phyloP scores from a whole-genome alignment of 495 filamentous ascomycete species.

The Aspergillus homomorphus region DNA sequence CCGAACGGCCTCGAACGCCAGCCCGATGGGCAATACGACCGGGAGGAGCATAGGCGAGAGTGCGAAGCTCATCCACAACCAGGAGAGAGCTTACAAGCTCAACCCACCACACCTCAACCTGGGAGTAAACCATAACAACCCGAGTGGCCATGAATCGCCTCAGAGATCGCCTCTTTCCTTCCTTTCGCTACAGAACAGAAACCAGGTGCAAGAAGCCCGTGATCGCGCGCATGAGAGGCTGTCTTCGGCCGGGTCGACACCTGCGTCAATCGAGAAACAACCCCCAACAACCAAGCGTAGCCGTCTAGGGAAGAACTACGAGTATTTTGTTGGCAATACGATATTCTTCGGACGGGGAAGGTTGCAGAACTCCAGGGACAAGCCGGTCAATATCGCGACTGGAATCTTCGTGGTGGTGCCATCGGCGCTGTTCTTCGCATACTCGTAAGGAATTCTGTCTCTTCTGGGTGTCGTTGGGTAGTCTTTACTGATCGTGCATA shows the following conservation, averaged over 20 bases:
- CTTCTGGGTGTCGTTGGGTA: background rate
- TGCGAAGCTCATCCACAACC: slow-evolving; percentile 65
- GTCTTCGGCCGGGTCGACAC: slow-evolving; percentile 72
- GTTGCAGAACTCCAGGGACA: slow-evolving; percentile 80
- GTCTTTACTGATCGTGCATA: slow-evolving; percentile 21
- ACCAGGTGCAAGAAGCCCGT: slow-evolving; percentile 40
- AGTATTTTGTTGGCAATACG: slow-evolving; percentile 92
- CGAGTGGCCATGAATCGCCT: slow-evolving; percentile 49
- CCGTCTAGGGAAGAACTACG: slow-evolving; percentile 66
- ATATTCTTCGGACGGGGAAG: slow-evolving; percentile 83
- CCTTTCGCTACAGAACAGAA: slow-evolving; percentile 53
- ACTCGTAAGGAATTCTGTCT: slow-evolving; percentile 54
- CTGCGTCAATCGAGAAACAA: slow-evolving; percentile 40
- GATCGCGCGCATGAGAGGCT: slow-evolving; percentile 71
- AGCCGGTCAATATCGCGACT: slow-evolving; percentile 89
- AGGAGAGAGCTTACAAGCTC: slow-evolving; percentile 43
- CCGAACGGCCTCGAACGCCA: slow-evolving; percentile 68
- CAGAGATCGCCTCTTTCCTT: slow-evolving; percentile 71
- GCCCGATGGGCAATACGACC: slow-evolving; percentile 65
- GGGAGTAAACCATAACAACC: slow-evolving; percentile 50
- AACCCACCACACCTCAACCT: slow-evolving; percentile 58
- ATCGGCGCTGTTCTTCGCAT: slow-evolving; percentile 75
- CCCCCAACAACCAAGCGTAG: slow-evolving; percentile 24
- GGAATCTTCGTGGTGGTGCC: slow-evolving; percentile 75
- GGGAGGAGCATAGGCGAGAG: slow-evolving; percentile 68